Percentiles rank a stretch among this genome's conserved stretches.
These are phyloP conservation scores for Leccinellum rugosiceps DNA, from an alignment of 768 basidiomycete genomes.

Conservation along the genomic window DNA sequence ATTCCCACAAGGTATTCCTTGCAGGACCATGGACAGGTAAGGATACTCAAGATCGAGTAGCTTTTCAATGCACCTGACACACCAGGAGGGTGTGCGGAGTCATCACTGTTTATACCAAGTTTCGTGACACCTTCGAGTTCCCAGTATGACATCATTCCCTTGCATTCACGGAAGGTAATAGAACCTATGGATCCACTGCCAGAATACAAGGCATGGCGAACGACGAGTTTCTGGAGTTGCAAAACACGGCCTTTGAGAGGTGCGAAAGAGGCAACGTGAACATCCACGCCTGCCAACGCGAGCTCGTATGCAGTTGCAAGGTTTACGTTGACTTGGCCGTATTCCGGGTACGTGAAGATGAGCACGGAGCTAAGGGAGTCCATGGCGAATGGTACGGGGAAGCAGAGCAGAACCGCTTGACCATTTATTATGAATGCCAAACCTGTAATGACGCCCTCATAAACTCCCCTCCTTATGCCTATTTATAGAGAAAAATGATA, in stretches of 20 bases:
- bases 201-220: not conserved
- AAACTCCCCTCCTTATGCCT: too few species aligned
- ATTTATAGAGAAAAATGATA: too few species aligned
- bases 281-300: constrained; percentile 7
- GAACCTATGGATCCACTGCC: not conserved
- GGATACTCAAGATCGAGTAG: not conserved
- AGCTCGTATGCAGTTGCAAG: constrained; percentile 15
- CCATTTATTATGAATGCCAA: not conserved
- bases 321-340: constrained; percentile 3
- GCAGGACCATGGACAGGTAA: not conserved
- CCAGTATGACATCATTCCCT: not conserved
- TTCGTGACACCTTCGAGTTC: not conserved
- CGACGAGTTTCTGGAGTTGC: constrained; percentile 7
- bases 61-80: constrained; percentile 2
- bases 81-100: not conserved
- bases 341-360: constrained; percentile 9
- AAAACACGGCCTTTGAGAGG: constrained; percentile 6
- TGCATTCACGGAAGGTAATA: constrained; percentile 6
- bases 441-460: too few species aligned
- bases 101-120: not conserved
- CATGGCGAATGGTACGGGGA: not conserved
- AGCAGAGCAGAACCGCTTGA: not conserved
- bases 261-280: constrained; percentile 10
- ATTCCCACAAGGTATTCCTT: constrained; percentile 9
- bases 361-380: constrained; percentile 1